These are phyloP conservation scores for Sergeia podlipaevii DNA, from an alignment of 208 protist genomes.

Conservation along the genomic window DNA sequence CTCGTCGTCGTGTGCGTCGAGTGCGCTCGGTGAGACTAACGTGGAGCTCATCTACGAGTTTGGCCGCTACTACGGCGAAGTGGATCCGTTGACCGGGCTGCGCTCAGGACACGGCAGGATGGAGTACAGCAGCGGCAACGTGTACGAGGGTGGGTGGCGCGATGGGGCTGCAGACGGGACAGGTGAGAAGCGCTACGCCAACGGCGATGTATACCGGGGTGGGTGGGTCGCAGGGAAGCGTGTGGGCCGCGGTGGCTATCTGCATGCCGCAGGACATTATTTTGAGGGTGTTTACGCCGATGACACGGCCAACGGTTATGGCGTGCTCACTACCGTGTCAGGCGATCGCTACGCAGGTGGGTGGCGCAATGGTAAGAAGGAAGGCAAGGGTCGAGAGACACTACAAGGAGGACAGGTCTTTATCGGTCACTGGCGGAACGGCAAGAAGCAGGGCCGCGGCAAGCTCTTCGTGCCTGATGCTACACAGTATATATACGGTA, in stretches of 20 bases:
- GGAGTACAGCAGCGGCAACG: slow-evolving; percentile 66
- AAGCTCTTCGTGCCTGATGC: slow-evolving; percentile 48
- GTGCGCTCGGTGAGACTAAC: slow-evolving; percentile 7
- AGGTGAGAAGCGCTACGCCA: slow-evolving; percentile 66
- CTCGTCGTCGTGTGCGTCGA: slow-evolving; percentile 13
- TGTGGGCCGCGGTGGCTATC: slow-evolving; percentile 52
- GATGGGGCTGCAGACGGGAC: slow-evolving; percentile 55
- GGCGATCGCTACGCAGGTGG: slow-evolving; percentile 63
- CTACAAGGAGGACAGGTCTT: slow-evolving; percentile 62
- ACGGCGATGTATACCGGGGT: slow-evolving; percentile 78
- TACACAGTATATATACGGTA: slow-evolving; percentile 37
- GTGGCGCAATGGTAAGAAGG: slow-evolving; percentile 50
- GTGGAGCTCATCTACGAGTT: slow-evolving; percentile 50
- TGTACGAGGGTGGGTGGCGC: slow-evolving; percentile 74
- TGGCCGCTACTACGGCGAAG: slow-evolving; percentile 53
- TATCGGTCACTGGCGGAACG: slow-evolving; percentile 54
- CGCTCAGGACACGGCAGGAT: slow-evolving; percentile 61
- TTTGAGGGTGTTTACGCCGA: slow-evolving; percentile 79
- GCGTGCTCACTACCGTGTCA: slow-evolving; percentile 48
- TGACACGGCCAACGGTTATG: slow-evolving; percentile 58
- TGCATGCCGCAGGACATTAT: slow-evolving; percentile 48
- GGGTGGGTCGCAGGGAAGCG: slow-evolving; percentile 55
- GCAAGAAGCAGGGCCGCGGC: slow-evolving; percentile 59
- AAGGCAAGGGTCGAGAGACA: slow-evolving; percentile 59
- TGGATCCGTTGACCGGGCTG: slow-evolving; percentile 40